These are phyloP conservation scores for Abelmoschus esculentus DNA, from an alignment of 345 rosid species.

Conservation along the genomic window DNA sequence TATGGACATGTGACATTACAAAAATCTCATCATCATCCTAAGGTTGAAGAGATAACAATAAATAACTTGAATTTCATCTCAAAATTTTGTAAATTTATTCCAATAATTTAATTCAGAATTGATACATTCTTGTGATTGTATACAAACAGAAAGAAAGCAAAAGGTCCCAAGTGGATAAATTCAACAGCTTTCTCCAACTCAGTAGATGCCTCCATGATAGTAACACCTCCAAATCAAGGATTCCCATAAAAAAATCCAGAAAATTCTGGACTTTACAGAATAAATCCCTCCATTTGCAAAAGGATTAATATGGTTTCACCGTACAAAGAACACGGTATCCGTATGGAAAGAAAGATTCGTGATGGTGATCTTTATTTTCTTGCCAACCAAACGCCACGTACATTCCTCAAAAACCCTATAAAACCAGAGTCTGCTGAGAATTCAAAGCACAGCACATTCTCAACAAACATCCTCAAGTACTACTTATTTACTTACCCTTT, in stretches of 20 bases:
- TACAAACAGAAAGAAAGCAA: neutral
- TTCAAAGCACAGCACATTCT: neutral
- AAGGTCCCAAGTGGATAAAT: conserved; percentile 41
- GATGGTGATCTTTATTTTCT: neutral
- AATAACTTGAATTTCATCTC: no score
- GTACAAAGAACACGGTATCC: conserved; percentile 27
- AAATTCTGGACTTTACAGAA: no score
- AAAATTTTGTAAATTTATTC: neutral
- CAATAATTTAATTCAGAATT: neutral
- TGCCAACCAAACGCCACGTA: neutral
- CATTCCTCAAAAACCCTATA: conserved; percentile 17
- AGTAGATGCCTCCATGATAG: conserved; percentile 42
- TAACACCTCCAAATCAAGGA: conserved; percentile 6
- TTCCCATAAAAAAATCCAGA: no score
- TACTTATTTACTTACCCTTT: neutral
- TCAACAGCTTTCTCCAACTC: conserved; percentile 18
- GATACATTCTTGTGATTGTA: neutral
- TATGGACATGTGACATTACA: no score
- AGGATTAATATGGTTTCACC: neutral
- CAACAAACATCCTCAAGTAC: conserved; percentile 1
- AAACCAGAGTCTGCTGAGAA: neutral
- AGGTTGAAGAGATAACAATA: no score
- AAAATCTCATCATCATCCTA: no score
- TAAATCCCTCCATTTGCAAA: no score
- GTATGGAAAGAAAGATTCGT: conserved; percentile 27